These are phyloP conservation scores for Evernia prunastri DNA, from an alignment of 495 filamentous ascomycete genomes.

Conservation along the genomic window DNA sequence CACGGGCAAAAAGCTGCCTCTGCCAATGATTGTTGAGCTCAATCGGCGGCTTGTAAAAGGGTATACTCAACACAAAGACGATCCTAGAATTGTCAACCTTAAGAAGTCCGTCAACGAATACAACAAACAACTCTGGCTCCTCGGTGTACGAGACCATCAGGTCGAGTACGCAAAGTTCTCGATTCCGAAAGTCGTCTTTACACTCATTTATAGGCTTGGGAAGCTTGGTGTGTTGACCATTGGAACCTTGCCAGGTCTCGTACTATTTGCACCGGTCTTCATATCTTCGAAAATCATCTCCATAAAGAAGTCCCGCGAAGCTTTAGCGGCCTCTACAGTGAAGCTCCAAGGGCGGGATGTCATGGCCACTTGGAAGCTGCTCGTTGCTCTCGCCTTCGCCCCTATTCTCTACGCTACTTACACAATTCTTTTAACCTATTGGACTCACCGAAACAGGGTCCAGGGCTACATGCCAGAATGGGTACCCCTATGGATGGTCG, in stretches of 20 bases:
- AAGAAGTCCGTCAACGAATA: conserved; percentile 76
- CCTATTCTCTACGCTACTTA: conserved; percentile 81
- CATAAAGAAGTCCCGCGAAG: conserved; percentile 82
- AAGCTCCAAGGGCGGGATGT: conserved; percentile 93
- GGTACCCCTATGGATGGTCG: conserved; percentile 73
- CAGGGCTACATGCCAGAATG: conserved; percentile 71
- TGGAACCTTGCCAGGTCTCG: conserved; percentile 76
- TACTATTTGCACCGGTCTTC: conserved; percentile 90
- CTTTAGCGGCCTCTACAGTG: conserved; percentile 84
- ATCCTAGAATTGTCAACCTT: conserved; percentile 73
- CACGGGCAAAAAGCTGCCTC: conserved; percentile 84
- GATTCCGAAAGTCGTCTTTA: conserved; percentile 63
- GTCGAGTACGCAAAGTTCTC: conserved; percentile 86
- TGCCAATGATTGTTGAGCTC: conserved; percentile 91
- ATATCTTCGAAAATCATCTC: conserved; percentile 82
- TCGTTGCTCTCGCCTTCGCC: conserved; percentile 83
- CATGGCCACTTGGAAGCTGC: conserved; percentile 97
- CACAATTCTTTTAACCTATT: conserved; percentile 63
- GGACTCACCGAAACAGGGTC: conserved; percentile 73
- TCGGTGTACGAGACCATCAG: conserved; percentile 91
- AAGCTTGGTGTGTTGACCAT: conserved; percentile 72
- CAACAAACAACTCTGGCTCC: conserved; percentile 77
- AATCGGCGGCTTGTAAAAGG: conserved; percentile 90
- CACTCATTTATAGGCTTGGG: conserved; percentile 68
- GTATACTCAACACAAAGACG: conserved; percentile 87